Evolutionary conservation across 2,329 filamentous ascomycete genomes (phyloP).

Genomic region (Alternaria longipes): DNA sequence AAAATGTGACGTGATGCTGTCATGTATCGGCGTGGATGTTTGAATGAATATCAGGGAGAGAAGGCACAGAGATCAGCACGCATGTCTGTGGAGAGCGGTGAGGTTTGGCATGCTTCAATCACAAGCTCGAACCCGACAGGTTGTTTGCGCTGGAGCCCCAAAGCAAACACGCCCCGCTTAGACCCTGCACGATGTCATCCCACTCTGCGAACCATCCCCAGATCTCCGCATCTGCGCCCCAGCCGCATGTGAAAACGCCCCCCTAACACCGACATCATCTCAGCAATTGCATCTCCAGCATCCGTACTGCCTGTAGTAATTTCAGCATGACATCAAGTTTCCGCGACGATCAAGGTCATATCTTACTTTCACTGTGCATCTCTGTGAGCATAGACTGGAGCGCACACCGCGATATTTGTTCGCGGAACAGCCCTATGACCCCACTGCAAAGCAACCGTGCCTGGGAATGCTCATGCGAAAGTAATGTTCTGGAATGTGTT

Average conservation of each 20-base stretch:
- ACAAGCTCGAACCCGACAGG: neutral
- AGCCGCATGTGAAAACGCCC: neutral
- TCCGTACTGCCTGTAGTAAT: neutral
- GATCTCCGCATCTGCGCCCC: neutral
- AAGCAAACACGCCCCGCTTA: constrained; percentile 8
- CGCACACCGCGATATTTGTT: neutral
- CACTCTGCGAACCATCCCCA: neutral
- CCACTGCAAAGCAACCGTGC: neutral
- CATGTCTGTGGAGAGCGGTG: neutral
- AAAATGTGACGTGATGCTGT: neutral
- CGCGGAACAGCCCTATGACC: neutral
- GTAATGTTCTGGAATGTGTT: neutral
- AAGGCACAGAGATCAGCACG: neutral
- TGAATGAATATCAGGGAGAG: neutral
- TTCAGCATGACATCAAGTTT: neutral
- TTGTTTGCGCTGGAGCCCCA: constrained; percentile 7
- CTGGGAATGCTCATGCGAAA: neutral
- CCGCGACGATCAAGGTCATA: neutral
- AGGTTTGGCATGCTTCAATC: neutral
- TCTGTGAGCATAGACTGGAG: neutral
- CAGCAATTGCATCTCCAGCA: neutral
- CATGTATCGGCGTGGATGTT: neutral
- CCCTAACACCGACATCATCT: neutral
- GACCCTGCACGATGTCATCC: constrained; percentile 5
- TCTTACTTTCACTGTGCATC: neutral